Evolutionary conservation across 2,329 filamentous ascomycete genomes (phyloP).

Genomic region (Penicillium sp.): DNA sequence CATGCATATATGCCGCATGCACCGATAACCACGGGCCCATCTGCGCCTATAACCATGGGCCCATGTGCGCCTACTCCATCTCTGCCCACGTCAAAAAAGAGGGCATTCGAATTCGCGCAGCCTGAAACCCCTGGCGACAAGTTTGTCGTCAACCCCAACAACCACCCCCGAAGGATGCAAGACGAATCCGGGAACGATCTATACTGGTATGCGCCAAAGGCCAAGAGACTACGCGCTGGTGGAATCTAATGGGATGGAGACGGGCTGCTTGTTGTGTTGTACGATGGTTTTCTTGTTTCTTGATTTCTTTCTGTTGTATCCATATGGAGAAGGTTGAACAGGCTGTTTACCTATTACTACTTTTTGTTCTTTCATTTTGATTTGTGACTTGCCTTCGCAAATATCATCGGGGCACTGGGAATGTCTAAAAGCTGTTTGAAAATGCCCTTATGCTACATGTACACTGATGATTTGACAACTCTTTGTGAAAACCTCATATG

Average conservation of each 20-base stretch:
- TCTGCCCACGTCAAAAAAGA: conserved; percentile 2
- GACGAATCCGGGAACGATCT: conserved; percentile 9
- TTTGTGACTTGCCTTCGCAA: no score
- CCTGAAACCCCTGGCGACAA: conserved; percentile 8
- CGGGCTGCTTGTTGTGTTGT: background rate
- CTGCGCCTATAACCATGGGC: no score
- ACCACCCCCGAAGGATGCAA: conserved; percentile 24
- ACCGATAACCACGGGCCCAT: no score
- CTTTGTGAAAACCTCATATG: no score
- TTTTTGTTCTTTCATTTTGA: no score
- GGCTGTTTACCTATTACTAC: no score
- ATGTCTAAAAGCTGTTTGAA: no score
- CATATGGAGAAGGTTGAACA: background rate
- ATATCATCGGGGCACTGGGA: no score
- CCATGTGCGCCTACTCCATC: background rate
- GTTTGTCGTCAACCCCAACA: conserved; percentile 24
- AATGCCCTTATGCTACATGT: no score
- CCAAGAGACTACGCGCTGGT: conserved; percentile 1
- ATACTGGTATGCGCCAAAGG: conserved; percentile 19
- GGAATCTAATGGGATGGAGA: background rate
- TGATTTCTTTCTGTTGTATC: background rate
- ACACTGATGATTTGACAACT: no score
- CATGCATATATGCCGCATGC: no score
- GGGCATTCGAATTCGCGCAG: conserved; percentile 12
- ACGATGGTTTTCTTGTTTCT: background rate